Conservation (phyloP, 2,329 filamentous ascomycete genomes). For the Westerdykella ornata region DNA sequence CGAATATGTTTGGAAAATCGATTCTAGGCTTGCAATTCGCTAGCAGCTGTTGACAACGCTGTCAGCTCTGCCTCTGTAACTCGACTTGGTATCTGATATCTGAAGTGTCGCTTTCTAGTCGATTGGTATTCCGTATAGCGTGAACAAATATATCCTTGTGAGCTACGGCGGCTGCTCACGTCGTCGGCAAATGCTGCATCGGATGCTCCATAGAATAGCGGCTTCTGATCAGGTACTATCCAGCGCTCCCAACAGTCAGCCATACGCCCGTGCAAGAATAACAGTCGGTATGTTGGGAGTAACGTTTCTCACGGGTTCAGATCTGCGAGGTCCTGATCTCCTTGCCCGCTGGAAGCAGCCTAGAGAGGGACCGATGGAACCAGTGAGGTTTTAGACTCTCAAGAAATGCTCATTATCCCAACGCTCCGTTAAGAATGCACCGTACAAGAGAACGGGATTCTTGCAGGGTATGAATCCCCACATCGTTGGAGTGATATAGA, state of each 20-base stretch:
- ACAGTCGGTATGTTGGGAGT: too few relatives aligned
- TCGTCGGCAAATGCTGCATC: conserved; percentile 12
- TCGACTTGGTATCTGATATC: conserved; percentile 7
- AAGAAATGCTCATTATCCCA: conserved; percentile 33
- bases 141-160: conserved; percentile 11
- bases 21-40: conserved; percentile 5
- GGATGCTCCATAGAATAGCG: too few relatives aligned
- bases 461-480: conserved; percentile 40
- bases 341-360: too few relatives aligned
- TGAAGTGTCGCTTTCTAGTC: conserved; percentile 13
- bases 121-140: conserved; percentile 9
- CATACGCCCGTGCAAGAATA: too few relatives aligned
- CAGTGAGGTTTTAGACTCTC: background rate
- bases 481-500: conserved; percentile 36
- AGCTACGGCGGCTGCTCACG: conserved; percentile 1
- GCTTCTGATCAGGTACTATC: too few relatives aligned
- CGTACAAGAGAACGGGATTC: conserved; percentile 32
- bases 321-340: too few relatives aligned
- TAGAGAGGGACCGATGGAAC: background rate
- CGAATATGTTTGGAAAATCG: conserved; percentile 1
- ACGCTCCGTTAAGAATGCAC: conserved; percentile 44
- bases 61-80: conserved; percentile 12
- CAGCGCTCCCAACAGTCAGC: too few relatives aligned
- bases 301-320: too few relatives aligned
- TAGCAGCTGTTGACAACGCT: conserved; percentile 3